These are phyloP conservation scores for Blumeriella jaapii DNA, from an alignment of 2,329 filamentous ascomycete species.

Conservation along the genomic window DNA sequence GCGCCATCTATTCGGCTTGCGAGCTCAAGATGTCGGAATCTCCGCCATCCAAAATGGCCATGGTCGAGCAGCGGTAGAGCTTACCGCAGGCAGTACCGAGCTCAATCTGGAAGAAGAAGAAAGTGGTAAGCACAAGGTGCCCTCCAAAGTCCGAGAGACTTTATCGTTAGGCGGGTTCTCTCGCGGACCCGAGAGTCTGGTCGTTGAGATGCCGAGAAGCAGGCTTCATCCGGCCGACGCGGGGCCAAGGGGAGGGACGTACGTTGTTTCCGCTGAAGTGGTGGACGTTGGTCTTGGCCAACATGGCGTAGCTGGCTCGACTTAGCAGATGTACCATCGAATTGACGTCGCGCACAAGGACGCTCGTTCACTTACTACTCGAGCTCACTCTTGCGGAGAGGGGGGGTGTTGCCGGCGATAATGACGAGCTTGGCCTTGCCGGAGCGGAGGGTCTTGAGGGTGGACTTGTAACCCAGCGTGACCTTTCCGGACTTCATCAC, in stretches of 20 bases:
- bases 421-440: constrained; percentile 99
- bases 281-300: constrained; percentile 90
- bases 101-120: constrained; percentile 63
- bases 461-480: constrained; percentile 82
- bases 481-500: constrained; percentile 64
- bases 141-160: constrained; percentile 86
- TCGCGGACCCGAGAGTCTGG: constrained; percentile 23
- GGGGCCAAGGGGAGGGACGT: constrained; percentile 39
- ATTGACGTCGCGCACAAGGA: too few species aligned
- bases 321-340: not conserved
- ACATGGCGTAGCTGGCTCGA: constrained; percentile 59
- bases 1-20: constrained; percentile 45
- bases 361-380: constrained; percentile 60
- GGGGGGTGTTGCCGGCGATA: constrained; percentile 91
- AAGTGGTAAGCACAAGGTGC: constrained; percentile 45
- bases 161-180: constrained; percentile 76
- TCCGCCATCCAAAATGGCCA: constrained; percentile 94
- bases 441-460: constrained; percentile 78
- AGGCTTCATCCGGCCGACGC: constrained; percentile 9
- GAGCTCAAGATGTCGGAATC: constrained; percentile 94
- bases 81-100: constrained; percentile 97
- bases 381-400: constrained; percentile 93
- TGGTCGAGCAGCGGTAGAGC: constrained; percentile 95
- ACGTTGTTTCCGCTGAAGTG: constrained; percentile 99
- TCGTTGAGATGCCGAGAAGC: constrained; percentile 13